A percentile compares a stretch with the other conserved stretches of the same genome.
These are phyloP conservation scores for Thielaviopsis ethacetica DNA, from an alignment of 2,329 filamentous ascomycete genomes.

Conservation along the genomic window DNA sequence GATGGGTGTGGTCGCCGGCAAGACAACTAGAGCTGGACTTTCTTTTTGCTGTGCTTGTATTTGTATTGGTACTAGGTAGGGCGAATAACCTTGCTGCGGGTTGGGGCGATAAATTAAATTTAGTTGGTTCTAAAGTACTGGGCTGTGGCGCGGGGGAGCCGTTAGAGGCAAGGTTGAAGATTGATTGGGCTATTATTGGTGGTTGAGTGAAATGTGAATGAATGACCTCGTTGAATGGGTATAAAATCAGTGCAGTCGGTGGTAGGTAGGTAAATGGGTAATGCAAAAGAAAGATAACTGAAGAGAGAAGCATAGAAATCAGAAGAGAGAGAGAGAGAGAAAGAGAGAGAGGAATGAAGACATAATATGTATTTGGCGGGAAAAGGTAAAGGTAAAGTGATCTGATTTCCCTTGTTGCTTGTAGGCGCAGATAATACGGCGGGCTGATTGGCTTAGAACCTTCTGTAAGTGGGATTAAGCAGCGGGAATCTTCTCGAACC, in stretches of 20 bases:
- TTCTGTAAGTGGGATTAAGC: neutral
- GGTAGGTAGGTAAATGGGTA: no score
- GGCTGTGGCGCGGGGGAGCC: no score
- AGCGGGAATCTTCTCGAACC: neutral
- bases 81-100: no score
- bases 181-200: no score
- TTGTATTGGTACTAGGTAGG: neutral
- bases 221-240: no score
- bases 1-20: neutral
- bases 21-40: neutral
- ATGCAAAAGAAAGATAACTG: no score
- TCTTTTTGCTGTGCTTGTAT: neutral
- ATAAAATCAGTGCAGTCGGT: no score
- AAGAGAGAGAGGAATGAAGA: conserved; percentile 4
- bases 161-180: no score
- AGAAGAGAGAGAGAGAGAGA: conserved; percentile 4
- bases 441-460: neutral
- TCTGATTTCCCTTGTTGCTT: neutral
- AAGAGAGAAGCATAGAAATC: neutral
- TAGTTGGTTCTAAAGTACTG: no score
- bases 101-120: no score
- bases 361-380: neutral
- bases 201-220: no score
- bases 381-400: neutral
- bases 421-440: neutral